These are phyloP conservation scores for Candida ipomoeae DNA, from an alignment of 805 yeast genomes.

Conservation along the genomic window DNA sequence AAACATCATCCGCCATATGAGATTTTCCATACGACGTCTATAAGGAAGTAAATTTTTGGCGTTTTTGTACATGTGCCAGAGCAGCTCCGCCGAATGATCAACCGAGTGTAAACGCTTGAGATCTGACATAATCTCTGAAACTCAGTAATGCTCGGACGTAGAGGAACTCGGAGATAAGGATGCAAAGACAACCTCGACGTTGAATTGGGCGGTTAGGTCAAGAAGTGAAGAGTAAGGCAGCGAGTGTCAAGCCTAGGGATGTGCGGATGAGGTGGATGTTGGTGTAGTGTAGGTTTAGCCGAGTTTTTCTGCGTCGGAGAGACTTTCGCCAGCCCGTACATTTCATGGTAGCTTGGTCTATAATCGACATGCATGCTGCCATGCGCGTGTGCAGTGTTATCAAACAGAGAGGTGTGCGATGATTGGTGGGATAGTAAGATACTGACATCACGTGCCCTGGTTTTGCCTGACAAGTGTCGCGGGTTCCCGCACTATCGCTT, in stretches of 20 bases:
- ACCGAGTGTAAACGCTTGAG: not conserved
- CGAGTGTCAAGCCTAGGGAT: not conserved
- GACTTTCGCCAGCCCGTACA: not conserved
- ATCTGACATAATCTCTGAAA: not conserved
- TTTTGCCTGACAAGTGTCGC: not conserved
- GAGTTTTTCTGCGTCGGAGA: not conserved
- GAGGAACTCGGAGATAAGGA: not conserved
- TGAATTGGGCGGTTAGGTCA: not conserved
- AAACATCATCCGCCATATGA: slow-evolving; percentile 86
- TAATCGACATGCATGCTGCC: slow-evolving; percentile 3
- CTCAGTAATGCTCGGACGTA: not conserved
- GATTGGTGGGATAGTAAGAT: slow-evolving; percentile 5
- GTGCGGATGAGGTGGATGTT: not conserved
- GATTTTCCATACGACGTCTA: slow-evolving; percentile 71
- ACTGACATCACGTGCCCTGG: not conserved
- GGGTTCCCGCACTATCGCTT: not conserved
- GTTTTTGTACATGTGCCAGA: slow-evolving; percentile 80
- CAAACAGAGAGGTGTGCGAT: not conserved
- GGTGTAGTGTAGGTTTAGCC: not conserved
- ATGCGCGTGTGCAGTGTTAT: slow-evolving; percentile 5
- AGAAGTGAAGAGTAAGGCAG: not conserved
- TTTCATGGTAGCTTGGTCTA: not conserved
- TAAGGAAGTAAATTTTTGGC: slow-evolving; percentile 76
- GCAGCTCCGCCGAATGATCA: slow-evolving; percentile 21
- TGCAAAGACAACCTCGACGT: not conserved